Evolutionary conservation across 129 eudicot genomes (phyloP), one percentile per base, ranked within the genome.

Genomic region (Flaveria sonorensis): DNA sequence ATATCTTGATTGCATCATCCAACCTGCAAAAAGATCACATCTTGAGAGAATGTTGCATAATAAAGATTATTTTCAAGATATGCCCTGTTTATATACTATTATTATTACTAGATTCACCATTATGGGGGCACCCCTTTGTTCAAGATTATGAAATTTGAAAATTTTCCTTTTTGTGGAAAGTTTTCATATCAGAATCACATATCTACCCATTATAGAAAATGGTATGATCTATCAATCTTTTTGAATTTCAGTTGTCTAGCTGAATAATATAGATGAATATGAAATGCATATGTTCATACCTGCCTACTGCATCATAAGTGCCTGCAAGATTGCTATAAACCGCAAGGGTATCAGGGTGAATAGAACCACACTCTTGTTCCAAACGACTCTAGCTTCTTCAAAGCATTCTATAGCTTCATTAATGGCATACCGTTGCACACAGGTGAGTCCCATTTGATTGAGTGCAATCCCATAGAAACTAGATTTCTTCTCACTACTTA

Each of bases 321-420:
- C 89, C 97, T 36, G 97, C 97, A 80, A 91, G 97, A 72, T 91
- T 91, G 67, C 97, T 91, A 50, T 91, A 91, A 21, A 86, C 97
- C 1, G 88, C 97, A 61, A 91, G 93, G 7, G 97, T 91, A 48
- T 91, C 97, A 19, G 91, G 89, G 67, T 91, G 97, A 81, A 81
- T 81, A 2, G 93, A 83, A 65, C 97, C 97, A 59, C 75, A 86
- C 80, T 91, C 93, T 68, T 77, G 82, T 84, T 88, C 97, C 83
- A 91, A 48, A 91, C 85, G n/a, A 24, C 56, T 81, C 81, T 82
- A 60, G 97, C 89, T 74, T 91, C 97, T 85, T 91, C 91, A 76
- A 91, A 91, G 78, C 86, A 84, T 19, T 86, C 82, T 13, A 83
- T 46, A 13, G 94, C 94, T 84, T 91, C 94, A 57, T 88, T 86